A percentile compares a stretch with the other conserved stretches of the same genome.
Evolutionary conservation across 2,329 filamentous ascomycete genomes (phyloP).

Genomic region (Exophiala oligosperma): DNA sequence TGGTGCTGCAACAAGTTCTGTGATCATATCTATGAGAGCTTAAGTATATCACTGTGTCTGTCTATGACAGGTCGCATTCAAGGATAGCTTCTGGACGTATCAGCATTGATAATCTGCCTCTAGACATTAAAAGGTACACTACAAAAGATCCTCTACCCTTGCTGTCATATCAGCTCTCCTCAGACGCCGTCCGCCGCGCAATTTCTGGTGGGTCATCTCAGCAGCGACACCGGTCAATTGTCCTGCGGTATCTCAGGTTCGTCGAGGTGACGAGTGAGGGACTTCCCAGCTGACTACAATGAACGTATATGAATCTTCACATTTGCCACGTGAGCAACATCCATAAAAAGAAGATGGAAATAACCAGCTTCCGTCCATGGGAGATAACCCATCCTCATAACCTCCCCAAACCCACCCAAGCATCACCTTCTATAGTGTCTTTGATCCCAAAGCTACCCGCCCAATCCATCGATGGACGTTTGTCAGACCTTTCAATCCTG

Average conservation of each 20-base stretch:
- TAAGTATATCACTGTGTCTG: too few species aligned
- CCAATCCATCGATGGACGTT: constrained; percentile 40
- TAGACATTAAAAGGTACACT: constrained; percentile 1
- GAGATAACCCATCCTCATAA: constrained; percentile 41
- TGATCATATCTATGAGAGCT: too few species aligned
- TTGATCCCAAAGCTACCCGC: constrained; percentile 45
- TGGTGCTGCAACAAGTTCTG: background rate
- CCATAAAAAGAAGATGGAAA: constrained; percentile 37
- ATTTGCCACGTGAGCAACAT: constrained; percentile 15
- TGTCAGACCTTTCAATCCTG: constrained; percentile 43
- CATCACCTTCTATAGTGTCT: constrained; percentile 49
- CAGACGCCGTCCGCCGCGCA: constrained; percentile 6
- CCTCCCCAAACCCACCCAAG: constrained; percentile 39
- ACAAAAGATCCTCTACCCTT: constrained; percentile 8
- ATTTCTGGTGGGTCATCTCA: constrained; percentile 8
- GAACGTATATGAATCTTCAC: constrained; percentile 19
- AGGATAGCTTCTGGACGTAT: background rate
- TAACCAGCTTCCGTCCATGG: constrained; percentile 45
- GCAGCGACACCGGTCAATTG: constrained; percentile 10
- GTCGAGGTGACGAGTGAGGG: constrained; percentile 16
- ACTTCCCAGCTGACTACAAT: constrained; percentile 4
- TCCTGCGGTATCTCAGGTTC: constrained; percentile 1
- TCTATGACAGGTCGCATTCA: background rate
- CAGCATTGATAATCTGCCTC: constrained; percentile 12
- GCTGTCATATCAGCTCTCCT: constrained; percentile 15